Evolutionary conservation across 129 eudicot species (phyloP).

Genomic region (Lonicera japonica): DNA sequence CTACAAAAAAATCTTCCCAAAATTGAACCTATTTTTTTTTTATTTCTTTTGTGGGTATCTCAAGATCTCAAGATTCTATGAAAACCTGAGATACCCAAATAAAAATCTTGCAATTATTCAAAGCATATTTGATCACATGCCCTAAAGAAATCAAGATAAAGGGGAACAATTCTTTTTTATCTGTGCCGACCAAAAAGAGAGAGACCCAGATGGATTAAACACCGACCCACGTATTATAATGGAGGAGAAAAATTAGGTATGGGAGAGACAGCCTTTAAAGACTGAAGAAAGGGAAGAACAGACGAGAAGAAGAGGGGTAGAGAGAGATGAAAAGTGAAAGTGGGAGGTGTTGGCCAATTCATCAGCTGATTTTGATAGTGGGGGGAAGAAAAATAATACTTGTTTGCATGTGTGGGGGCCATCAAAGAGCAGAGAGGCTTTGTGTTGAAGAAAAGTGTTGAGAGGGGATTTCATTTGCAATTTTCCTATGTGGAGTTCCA

Average conservation of each 20-base stretch:
- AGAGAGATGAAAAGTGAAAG: constrained; percentile 22
- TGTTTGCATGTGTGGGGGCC: constrained; percentile 15
- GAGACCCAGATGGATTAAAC: constrained; percentile 14
- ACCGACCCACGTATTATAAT: constrained; percentile 29
- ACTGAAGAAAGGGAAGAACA: not conserved
- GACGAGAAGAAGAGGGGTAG: constrained; percentile 3
- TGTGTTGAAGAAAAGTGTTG: too few relatives aligned
- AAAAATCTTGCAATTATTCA: not conserved
- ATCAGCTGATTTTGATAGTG: not conserved
- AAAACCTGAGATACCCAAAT: not conserved
- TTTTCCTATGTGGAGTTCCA: not conserved
- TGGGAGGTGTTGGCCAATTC: not conserved
- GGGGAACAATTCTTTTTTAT: not conserved
- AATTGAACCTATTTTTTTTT: not conserved
- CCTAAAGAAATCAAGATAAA: not conserved
- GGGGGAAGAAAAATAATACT: not conserved
- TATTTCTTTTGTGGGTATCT: not conserved
- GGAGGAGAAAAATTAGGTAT: not conserved
- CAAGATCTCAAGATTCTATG: not conserved
- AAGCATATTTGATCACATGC: not conserved
- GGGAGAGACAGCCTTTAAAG: not conserved
- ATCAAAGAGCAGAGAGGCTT: not conserved
- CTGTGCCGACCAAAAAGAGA: constrained; percentile 64
- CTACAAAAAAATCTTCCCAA: not conserved
- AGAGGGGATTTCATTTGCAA: too few relatives aligned